Conservation (phyloP, 164 flowering plant genomes). For the Magnolia kwangsiensis region DNA sequence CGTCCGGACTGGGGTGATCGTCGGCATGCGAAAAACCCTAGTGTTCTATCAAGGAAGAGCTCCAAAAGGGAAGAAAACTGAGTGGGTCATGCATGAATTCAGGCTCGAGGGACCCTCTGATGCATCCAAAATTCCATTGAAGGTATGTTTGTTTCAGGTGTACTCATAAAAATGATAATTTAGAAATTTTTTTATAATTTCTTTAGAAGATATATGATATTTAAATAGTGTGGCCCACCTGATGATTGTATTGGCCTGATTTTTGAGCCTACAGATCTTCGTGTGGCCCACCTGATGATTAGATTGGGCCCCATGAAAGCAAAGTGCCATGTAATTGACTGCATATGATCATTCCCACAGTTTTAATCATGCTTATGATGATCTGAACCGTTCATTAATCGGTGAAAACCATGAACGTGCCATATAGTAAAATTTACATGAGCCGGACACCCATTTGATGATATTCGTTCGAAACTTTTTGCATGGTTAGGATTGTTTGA, state of each 20-base stretch:
- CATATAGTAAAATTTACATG: too few species aligned
- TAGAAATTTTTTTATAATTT: background rate
- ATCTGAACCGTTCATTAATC: too few species aligned
- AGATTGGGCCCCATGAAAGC: background rate
- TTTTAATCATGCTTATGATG: too few species aligned
- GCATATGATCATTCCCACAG: too few species aligned
- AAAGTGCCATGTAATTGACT: too few species aligned
- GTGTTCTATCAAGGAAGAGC: constrained; percentile 81
- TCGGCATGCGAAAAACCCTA: constrained; percentile 83
- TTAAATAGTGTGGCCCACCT: background rate
- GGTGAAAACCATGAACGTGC: too few species aligned
- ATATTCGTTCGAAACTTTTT: too few species aligned
- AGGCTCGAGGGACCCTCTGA: constrained; percentile 53
- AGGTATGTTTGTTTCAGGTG: background rate
- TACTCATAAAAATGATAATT: background rate
- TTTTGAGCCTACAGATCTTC: too few species aligned
- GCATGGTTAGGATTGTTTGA: too few species aligned
- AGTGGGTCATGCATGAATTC: constrained; percentile 92
- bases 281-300: background rate
- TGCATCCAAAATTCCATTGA: constrained; percentile 52
- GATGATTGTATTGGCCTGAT: background rate
- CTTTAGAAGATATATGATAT: too few species aligned
- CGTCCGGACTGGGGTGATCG: constrained; percentile 34
- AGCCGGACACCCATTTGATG: too few species aligned
- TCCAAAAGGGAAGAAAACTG: constrained; percentile 65